Percentiles rank a stretch among this genome's conserved stretches.
These are phyloP conservation scores for Thuja plicata DNA, from an alignment of 83 land plant genomes.

Conservation along the genomic window DNA sequence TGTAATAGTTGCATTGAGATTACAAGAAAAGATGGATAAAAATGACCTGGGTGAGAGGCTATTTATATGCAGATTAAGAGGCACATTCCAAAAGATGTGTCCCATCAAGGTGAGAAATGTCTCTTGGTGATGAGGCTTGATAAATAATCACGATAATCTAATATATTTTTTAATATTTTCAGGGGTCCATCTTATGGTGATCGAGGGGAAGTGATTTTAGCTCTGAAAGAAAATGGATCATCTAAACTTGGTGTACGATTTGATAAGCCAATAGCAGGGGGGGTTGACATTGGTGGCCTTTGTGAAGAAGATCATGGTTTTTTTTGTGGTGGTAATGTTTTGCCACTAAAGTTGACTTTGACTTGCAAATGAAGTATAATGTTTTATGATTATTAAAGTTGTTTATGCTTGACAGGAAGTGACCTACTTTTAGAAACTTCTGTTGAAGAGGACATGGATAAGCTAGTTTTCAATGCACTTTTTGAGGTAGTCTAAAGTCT, in stretches of 20 bases:
- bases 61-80: too few species aligned
- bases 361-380: slow-evolving; percentile 1
- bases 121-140: too few species aligned
- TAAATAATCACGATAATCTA: too few species aligned
- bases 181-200: slow-evolving; percentile 68
- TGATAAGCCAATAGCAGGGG: slow-evolving; percentile 71
- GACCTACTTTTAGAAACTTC: slow-evolving; percentile 73
- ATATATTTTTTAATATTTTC: slow-evolving; percentile 1
- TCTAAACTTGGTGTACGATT: slow-evolving; percentile 74
- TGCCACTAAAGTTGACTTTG: not conserved
- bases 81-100: too few species aligned
- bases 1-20: too few species aligned
- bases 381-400: not conserved
- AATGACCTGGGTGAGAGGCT: too few species aligned
- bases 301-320: slow-evolving; percentile 75
- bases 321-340: slow-evolving; percentile 63
- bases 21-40: too few species aligned
- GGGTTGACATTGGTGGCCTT: slow-evolving; percentile 70
- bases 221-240: slow-evolving; percentile 57
- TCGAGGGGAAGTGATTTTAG: slow-evolving; percentile 45
- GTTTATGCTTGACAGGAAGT: slow-evolving; percentile 28
- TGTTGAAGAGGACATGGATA: slow-evolving; percentile 61
- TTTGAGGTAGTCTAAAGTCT: slow-evolving; percentile 50
- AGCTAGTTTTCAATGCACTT: slow-evolving; percentile 58
- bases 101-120: too few species aligned